Conservation (phyloP, 352 stramenopile genomes). For the Phytophthora fragariae region DNA sequence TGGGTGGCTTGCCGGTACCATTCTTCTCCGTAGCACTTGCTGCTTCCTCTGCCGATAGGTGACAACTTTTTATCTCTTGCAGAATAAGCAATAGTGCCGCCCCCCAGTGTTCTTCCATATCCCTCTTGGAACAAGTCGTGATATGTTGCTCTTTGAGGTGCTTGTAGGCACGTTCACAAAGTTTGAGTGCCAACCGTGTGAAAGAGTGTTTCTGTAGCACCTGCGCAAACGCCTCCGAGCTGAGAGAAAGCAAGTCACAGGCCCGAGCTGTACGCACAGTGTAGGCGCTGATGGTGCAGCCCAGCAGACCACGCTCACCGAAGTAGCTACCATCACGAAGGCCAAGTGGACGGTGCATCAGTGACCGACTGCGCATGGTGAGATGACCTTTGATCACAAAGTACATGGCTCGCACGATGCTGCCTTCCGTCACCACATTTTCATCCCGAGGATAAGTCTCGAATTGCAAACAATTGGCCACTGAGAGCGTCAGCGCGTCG, state of each 20-base stretch:
- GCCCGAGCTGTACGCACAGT: conserved; percentile 37
- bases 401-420: conserved; percentile 64
- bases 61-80: neutral
- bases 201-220: conserved; percentile 37
- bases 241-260: conserved; percentile 36
- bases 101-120: conserved; percentile 23
- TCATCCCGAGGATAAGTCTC: conserved; percentile 65
- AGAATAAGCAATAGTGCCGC: conserved; percentile 5
- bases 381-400: conserved; percentile 66
- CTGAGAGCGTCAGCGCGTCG: conserved; percentile 26
- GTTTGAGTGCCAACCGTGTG: conserved; percentile 17
- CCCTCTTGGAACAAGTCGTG: conserved; percentile 9
- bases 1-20: neutral
- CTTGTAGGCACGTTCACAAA: conserved; percentile 18
- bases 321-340: conserved; percentile 54
- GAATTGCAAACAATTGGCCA: conserved; percentile 53
- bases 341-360: conserved; percentile 13
- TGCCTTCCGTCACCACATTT: conserved; percentile 55
- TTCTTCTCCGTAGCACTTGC: neutral
- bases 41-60: neutral
- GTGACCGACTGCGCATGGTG: conserved; percentile 19
- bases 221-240: conserved; percentile 39
- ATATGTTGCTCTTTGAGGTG: conserved; percentile 10
- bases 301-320: conserved; percentile 57
- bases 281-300: conserved; percentile 43